A percentile compares a stretch with the other conserved stretches of the same genome.
phyloP scores from a whole-genome alignment of 2,329 filamentous ascomycete species.

The Aspergillus brunneoviolaceus region DNA sequence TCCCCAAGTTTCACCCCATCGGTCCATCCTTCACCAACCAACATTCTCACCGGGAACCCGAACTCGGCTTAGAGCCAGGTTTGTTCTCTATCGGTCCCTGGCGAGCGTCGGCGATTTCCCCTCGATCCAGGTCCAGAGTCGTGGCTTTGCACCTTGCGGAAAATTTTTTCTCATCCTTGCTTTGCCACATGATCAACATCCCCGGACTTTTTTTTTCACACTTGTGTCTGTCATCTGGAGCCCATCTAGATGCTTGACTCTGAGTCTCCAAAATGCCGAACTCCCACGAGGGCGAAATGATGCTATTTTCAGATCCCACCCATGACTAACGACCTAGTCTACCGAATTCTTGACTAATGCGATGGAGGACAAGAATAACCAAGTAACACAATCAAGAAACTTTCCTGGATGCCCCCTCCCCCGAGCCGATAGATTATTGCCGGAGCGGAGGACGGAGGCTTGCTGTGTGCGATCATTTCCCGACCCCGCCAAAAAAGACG shows the following conservation, averaged over 20 bases:
- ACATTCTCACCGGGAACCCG: neutral
- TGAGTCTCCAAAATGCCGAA: neutral
- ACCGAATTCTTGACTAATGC: neutral
- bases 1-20: no score
- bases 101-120: neutral
- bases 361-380: no score
- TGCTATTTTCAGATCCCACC: neutral
- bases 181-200: neutral
- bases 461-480: no score
- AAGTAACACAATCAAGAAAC: no score
- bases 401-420: no score
- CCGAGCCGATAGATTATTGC: neutral
- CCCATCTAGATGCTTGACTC: neutral
- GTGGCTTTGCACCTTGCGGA: neutral
- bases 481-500: neutral
- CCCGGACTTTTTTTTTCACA: neutral
- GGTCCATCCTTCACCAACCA: neutral
- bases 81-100: neutral
- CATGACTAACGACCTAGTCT: neutral
- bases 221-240: no score
- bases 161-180: neutral
- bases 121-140: neutral
- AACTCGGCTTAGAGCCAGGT: neutral
- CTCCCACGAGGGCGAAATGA: neutral
- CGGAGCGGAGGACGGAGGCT: neutral